phyloP scores from a whole-genome alignment of 2,329 filamentous ascomycete species.

The Metarhizium brunneum region DNA sequence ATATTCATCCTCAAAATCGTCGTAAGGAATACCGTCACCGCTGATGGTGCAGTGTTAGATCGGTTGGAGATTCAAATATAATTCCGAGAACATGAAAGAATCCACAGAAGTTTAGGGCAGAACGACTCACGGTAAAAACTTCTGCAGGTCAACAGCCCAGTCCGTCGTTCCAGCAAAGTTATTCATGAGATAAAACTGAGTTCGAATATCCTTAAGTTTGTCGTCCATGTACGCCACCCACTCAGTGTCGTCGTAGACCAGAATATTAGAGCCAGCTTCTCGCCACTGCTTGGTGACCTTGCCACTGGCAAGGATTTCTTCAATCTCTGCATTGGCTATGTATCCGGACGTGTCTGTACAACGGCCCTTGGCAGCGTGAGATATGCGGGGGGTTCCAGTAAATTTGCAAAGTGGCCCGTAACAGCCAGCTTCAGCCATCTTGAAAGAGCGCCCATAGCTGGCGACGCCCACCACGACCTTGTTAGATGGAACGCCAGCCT shows the following conservation, averaged over 20 bases:
- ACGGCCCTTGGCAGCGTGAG: conserved; percentile 13
- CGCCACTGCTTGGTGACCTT: neutral
- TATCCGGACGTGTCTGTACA: conserved; percentile 21
- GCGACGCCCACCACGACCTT: too few species aligned
- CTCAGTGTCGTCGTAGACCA: conserved; percentile 12
- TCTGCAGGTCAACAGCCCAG: neutral
- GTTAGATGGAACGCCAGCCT: too few species aligned
- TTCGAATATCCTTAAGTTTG: neutral
- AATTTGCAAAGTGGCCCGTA: conserved; percentile 16
- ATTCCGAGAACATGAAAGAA: too few species aligned
- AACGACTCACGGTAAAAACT: too few species aligned
- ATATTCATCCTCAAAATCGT: too few species aligned
- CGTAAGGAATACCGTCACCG: too few species aligned
- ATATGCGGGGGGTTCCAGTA: conserved; percentile 11
- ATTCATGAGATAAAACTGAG: neutral
- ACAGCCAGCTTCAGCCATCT: conserved; percentile 21
- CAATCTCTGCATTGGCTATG: conserved; percentile 21
- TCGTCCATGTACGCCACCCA: conserved; percentile 7
- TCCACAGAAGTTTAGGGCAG: too few species aligned
- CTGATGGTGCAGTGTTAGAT: too few species aligned
- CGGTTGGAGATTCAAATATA: too few species aligned
- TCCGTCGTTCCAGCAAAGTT: neutral
- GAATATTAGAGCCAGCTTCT: conserved; percentile 7
- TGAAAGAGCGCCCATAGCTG: conserved; percentile 11
- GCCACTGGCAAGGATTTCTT: conserved; percentile 8